Evolutionary conservation across 1,139 yeast genomes (phyloP).

Genomic region (Taphrina flavorubra): DNA sequence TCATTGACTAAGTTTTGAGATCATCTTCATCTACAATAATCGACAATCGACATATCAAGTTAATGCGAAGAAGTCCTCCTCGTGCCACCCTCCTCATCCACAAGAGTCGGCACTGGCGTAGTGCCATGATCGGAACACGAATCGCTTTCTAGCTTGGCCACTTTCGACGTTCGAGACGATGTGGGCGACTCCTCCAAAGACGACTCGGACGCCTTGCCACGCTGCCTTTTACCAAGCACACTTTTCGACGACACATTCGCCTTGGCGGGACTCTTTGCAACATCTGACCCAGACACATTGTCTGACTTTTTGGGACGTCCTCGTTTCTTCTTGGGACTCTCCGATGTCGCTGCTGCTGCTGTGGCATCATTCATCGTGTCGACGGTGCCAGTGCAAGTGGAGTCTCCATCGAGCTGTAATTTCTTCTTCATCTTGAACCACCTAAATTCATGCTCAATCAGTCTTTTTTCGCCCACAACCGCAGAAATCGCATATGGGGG

Average conservation of each 20-base stretch:
- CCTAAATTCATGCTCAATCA: not conserved
- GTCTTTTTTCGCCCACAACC: not conserved
- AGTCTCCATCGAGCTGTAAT: not conserved
- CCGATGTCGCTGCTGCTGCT: not conserved
- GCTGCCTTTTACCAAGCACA: not conserved
- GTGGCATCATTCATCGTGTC: not conserved
- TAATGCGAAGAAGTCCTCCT: not conserved
- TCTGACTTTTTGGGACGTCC: not conserved
- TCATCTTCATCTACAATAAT: too few species aligned
- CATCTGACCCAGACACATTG: not conserved
- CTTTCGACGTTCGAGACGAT: not conserved
- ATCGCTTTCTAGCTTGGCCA: not conserved
- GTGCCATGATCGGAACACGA: not conserved
- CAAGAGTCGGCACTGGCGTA: not conserved
- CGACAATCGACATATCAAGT: too few species aligned
- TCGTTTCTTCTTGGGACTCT: conserved; percentile 4
- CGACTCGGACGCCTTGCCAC: not conserved
- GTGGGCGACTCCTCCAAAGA: not conserved
- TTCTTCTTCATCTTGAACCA: conserved; percentile 18
- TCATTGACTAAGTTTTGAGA: not conserved
- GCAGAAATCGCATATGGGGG: not conserved
- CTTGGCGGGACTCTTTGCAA: not conserved
- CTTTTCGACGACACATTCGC: not conserved
- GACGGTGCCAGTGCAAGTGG: not conserved
- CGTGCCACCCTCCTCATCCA: not conserved